A percentile compares a stretch with the other conserved stretches of the same genome.
Conservation (phyloP, 2,329 filamentous ascomycete genomes). For the Hypoxylon sp. region DNA sequence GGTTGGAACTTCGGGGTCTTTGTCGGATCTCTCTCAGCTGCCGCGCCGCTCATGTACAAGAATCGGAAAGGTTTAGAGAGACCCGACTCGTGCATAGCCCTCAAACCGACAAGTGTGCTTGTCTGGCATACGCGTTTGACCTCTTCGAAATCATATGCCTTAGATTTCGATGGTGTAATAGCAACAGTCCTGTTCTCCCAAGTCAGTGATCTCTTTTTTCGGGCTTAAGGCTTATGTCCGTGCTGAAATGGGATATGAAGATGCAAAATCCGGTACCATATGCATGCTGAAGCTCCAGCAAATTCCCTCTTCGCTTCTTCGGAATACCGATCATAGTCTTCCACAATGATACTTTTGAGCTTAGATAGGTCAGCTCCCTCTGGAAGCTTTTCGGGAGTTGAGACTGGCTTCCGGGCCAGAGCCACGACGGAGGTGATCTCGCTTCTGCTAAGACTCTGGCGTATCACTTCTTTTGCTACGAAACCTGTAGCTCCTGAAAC, state of each 20-base stretch:
- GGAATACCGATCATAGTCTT: constrained; percentile 60
- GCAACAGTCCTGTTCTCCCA: constrained; percentile 48
- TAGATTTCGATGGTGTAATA: constrained; percentile 48
- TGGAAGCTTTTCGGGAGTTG: constrained; percentile 44
- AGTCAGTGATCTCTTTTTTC: constrained; percentile 16
- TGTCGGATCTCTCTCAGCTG: constrained; percentile 61
- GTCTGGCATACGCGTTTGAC: constrained; percentile 49
- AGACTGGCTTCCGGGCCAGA: constrained; percentile 58
- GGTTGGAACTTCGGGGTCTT: constrained; percentile 58
- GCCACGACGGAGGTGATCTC: constrained; percentile 60
- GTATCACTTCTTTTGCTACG: constrained; percentile 61
- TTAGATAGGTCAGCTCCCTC: constrained; percentile 55
- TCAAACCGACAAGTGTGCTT: constrained; percentile 48
- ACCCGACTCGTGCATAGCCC: constrained; percentile 51
- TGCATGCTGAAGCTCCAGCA: constrained; percentile 59
- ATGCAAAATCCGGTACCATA: constrained; percentile 40
- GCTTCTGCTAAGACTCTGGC: constrained; percentile 58
- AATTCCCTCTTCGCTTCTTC: constrained; percentile 59
- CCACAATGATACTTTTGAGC: constrained; percentile 58
- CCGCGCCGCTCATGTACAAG: constrained; percentile 61
- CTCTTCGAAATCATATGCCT: constrained; percentile 40
- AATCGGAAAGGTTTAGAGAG: constrained; percentile 54
- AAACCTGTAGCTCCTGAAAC: constrained; percentile 48
- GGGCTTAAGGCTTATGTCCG: constrained; percentile 19
- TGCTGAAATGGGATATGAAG: not conserved